Base-by-base conservation (phyloP, 306 rosid genomes). In the Senna tora region DNA sequence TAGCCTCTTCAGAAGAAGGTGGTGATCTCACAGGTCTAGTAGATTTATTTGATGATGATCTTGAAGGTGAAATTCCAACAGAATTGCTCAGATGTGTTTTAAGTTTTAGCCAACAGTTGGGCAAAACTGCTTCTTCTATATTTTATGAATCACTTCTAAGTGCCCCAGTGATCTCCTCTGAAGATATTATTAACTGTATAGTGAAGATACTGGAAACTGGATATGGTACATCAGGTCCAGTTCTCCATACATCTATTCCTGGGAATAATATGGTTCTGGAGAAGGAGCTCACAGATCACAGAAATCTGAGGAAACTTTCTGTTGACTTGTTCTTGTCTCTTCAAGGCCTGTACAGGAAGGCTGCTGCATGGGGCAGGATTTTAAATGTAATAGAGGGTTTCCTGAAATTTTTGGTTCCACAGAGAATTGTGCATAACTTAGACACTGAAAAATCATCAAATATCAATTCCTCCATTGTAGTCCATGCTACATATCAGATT, bases 341-440 rank as follows among this genome's bases (percentile, higher is more conserved):
- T 83, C 95, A 87, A 65, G 80, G 92, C 68, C 78, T 94, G 89
- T 78, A 81, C 51, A 49, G 76, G 60, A 87, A 87, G 79, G 92
- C 89, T 83, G 86, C 79, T 39, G 36, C 90, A 5, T 94, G 98
- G 98, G 80, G 74, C 85, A 83, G 59, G 56, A 83, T 89, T 81
- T 75, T 94, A 68, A 71, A 86, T 74, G 80, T 85, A 58, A 69
- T 94, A 20, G 92, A 89, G 87, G 77, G 81, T 59, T 87, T 89
- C 65, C 76, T 91, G 67, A 89, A 94, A 79, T 86, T 86, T 84
- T 84, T 91, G 68, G 96, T 91, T 75, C 98, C 98, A n/a, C 87
- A 64, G 64, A 94, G 86, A 81, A 65, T 81, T 19, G 20, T 71
- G 41, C 87, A 76, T 30, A 72, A 82, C 6, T 69, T 64, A 72